phyloP scores from a whole-genome alignment of 306 rosid genomes.

The Gynostemma pentaphyllum region DNA sequence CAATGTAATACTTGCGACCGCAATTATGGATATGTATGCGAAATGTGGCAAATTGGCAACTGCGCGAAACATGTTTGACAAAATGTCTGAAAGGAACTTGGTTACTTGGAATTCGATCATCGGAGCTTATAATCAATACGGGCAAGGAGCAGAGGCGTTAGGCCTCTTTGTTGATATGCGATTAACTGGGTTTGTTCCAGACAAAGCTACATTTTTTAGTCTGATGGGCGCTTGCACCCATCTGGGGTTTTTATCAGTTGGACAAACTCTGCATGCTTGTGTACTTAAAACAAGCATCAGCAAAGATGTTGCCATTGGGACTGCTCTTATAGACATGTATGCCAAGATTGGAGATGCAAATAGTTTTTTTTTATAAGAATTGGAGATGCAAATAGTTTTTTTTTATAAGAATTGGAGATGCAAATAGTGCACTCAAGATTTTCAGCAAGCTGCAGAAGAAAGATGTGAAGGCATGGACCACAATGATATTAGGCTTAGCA shows the following conservation, averaged over 20 bases:
- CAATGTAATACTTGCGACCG: conserved; percentile 57
- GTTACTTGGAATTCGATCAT: conserved; percentile 67
- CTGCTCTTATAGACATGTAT: conserved; percentile 64
- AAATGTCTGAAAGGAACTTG: conserved; percentile 47
- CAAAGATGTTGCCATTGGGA: conserved; percentile 35
- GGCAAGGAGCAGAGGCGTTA: conserved; percentile 33
- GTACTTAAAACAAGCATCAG: conserved; percentile 26
- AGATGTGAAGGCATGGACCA: conserved; percentile 64
- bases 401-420: too few species aligned
- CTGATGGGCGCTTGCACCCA: conserved; percentile 41
- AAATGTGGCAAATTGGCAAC: conserved; percentile 57
- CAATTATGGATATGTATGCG: conserved; percentile 63
- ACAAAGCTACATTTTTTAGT: conserved; percentile 42
- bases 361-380: too few species aligned
- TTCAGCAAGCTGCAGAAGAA: conserved; percentile 39
- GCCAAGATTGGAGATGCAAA: conserved; percentile 57
- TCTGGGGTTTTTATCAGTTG: conserved; percentile 37
- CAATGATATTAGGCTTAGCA: conserved; percentile 59
- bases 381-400: too few species aligned
- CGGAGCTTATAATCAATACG: conserved; percentile 46
- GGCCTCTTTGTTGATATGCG: conserved; percentile 33
- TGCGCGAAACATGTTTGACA: conserved; percentile 46
- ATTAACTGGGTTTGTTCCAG: conserved; percentile 28
- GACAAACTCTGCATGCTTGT: conserved; percentile 50
- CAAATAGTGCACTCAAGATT: conserved; percentile 32